Evolutionary conservation across 1,284 basidiomycete species (phyloP).

Genomic region (Stereum hirsutum): DNA sequence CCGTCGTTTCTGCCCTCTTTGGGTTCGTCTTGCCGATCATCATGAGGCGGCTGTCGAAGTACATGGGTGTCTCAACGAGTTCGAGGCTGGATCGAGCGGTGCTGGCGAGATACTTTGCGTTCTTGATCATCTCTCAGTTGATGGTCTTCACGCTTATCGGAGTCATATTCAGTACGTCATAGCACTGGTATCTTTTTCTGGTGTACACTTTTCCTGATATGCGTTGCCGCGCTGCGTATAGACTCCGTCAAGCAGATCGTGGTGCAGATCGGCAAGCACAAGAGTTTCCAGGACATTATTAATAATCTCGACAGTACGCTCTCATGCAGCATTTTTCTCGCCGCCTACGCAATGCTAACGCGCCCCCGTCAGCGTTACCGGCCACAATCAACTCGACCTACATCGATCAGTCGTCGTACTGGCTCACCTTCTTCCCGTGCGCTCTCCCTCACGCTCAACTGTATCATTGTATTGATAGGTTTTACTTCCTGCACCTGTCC

Average conservation of each 20-base stretch:
- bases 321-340: slow-evolving; percentile 4
- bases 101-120: slow-evolving; percentile 84
- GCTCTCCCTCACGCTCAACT: too few species aligned
- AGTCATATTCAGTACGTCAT: slow-evolving; percentile 69
- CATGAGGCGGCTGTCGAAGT: slow-evolving; percentile 79
- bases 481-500: neutral
- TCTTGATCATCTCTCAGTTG: slow-evolving; percentile 85
- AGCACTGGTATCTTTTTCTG: slow-evolving; percentile 1
- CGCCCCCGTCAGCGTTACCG: slow-evolving; percentile 68
- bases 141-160: slow-evolving; percentile 89
- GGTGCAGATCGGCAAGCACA: slow-evolving; percentile 53
- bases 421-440: slow-evolving; percentile 91
- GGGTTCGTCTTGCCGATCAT: slow-evolving; percentile 82
- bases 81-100: slow-evolving; percentile 83
- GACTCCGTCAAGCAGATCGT: slow-evolving; percentile 63
- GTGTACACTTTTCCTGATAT: slow-evolving; percentile 3
- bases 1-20: slow-evolving; percentile 81
- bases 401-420: slow-evolving; percentile 80
- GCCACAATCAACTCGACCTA: slow-evolving; percentile 69
- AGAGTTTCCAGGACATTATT: slow-evolving; percentile 62
- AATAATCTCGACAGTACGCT: slow-evolving; percentile 53
- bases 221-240: too few species aligned
- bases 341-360: slow-evolving; percentile 6
- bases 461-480: too few species aligned
- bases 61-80: slow-evolving; percentile 74